These are phyloP conservation scores for Pestalotiopsis sp. DNA, from an alignment of 2,329 filamentous ascomycete genomes.

Conservation along the genomic window DNA sequence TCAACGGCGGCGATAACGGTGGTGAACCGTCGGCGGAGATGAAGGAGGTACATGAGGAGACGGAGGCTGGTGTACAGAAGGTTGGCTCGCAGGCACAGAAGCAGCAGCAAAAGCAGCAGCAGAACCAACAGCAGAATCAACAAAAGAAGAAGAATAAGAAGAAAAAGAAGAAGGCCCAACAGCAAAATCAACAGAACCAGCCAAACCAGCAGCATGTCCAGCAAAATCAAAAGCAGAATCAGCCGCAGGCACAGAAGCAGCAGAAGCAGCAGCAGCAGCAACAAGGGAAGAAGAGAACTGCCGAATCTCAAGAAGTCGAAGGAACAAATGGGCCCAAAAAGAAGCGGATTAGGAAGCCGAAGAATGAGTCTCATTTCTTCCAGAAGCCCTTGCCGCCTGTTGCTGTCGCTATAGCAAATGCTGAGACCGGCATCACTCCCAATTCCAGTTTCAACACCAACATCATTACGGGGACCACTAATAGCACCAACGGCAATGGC, in stretches of 20 bases:
- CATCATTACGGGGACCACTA: not conserved
- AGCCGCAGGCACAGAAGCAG: not conserved
- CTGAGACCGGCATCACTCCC: not conserved
- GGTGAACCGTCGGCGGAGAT: not conserved
- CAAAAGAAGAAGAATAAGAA: not conserved
- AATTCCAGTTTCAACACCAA: not conserved
- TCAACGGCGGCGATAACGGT: not conserved
- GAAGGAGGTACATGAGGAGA: not conserved
- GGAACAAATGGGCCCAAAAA: not conserved
- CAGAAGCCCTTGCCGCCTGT: not conserved
- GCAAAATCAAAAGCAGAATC: not conserved
- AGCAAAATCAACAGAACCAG: not conserved
- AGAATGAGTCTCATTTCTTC: slow-evolving; percentile 14
- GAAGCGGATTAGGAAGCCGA: not conserved
- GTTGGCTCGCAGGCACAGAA: not conserved
- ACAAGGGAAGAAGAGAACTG: not conserved
- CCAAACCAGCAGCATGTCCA: not conserved
- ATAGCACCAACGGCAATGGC: not conserved
- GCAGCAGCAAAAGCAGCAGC: not conserved
- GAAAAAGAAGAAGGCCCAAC: not conserved
- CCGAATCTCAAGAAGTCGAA: not conserved
- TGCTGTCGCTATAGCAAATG: not conserved
- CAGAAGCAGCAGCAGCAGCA: not conserved
- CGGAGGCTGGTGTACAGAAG: not conserved
- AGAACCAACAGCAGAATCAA: not conserved